These are phyloP conservation scores for Lignosus rhinocerotis DNA, from an alignment of 1,284 basidiomycete species.

Conservation along the genomic window DNA sequence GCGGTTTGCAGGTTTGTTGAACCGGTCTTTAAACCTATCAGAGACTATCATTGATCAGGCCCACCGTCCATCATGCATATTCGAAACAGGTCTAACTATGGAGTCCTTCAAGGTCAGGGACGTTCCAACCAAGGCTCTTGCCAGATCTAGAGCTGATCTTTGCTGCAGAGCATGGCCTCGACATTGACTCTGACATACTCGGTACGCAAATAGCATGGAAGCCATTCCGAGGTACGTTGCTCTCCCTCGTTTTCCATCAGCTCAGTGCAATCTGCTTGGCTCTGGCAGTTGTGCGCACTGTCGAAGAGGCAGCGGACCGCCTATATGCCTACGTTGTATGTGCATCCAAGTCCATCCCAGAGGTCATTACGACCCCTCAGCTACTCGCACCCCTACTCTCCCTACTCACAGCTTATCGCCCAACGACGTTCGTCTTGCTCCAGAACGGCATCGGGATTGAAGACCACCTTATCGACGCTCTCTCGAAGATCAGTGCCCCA, in stretches of 20 bases:
- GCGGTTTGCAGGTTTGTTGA: conserved; percentile 35
- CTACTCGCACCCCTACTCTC: conserved; percentile 35
- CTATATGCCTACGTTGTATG: conserved; percentile 37
- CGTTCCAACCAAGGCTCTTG: no score
- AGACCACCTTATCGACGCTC: conserved; percentile 34
- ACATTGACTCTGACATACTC: conserved; percentile 34
- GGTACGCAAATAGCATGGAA: conserved; percentile 33
- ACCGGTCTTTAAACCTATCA: no score
- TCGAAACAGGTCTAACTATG: conserved; percentile 34
- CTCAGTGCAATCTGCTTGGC: background rate
- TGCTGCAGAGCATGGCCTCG: conserved; percentile 33
- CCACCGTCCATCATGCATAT: no score
- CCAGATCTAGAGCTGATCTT: background rate
- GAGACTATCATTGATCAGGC: no score
- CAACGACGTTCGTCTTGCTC: conserved; percentile 35
- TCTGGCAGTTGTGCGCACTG: conserved; percentile 31
- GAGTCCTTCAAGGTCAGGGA: no score
- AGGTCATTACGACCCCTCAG: conserved; percentile 33
- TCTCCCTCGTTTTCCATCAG: background rate
- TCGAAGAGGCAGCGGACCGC: conserved; percentile 36
- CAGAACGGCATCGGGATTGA: conserved; percentile 45
- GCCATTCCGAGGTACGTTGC: conserved; percentile 34
- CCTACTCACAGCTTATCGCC: background rate
- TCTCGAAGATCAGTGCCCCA: conserved; percentile 13
- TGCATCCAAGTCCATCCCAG: conserved; percentile 37